phyloP scores from a whole-genome alignment of 352 stramenopile species.

The Phytophthora litchii region DNA sequence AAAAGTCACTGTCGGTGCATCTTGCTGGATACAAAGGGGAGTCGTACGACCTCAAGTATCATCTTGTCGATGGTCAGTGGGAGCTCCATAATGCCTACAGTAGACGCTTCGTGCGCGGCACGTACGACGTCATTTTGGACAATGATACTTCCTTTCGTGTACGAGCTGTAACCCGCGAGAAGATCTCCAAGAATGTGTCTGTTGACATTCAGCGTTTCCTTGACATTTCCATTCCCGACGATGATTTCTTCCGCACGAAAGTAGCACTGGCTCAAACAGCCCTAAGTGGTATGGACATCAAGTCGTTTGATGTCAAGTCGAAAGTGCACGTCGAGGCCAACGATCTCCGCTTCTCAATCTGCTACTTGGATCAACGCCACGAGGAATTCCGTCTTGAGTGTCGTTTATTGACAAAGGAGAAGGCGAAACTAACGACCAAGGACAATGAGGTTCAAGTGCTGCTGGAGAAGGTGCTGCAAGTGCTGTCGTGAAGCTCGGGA shows the following conservation, averaged over 20 bases:
- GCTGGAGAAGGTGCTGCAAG: conserved; percentile 35
- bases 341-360: conserved; percentile 31
- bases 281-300: conserved; percentile 27
- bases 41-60: conserved; percentile 48
- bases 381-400: conserved; percentile 47
- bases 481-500: conserved; percentile 23
- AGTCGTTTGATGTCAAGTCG: conserved; percentile 25
- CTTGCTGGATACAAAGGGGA: conserved; percentile 13
- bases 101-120: conserved; percentile 19
- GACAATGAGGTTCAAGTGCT: conserved; percentile 35
- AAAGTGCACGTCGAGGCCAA: conserved; percentile 28
- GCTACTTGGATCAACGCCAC: conserved; percentile 30
- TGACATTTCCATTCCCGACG: conserved; percentile 17
- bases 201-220: conserved; percentile 34
- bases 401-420: conserved; percentile 20
- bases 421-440: conserved; percentile 19
- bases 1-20: conserved; percentile 31
- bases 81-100: conserved; percentile 22
- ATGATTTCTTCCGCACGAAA: conserved; percentile 33
- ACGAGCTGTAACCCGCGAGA: conserved; percentile 30
- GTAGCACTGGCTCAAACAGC: conserved; percentile 21
- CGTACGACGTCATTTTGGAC: conserved; percentile 43
- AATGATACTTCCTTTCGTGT: conserved; percentile 41
- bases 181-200: conserved; percentile 4
- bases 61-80: conserved; percentile 41